Evolutionary conservation across 257 asterid genomes (phyloP).

Genomic region (Lantana camara): DNA sequence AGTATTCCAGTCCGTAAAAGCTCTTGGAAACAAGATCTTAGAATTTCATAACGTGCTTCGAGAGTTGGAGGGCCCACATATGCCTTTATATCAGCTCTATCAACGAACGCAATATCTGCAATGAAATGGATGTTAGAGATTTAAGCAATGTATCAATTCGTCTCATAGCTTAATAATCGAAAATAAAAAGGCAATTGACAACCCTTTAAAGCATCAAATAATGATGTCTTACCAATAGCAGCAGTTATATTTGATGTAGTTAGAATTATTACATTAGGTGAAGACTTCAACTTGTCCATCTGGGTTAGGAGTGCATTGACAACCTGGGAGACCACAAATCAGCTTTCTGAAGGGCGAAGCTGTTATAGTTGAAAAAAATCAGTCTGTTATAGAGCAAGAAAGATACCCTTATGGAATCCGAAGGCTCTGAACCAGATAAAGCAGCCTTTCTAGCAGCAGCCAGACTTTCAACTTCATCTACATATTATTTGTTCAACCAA

Average conservation of each 20-base stretch:
- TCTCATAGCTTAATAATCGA: background rate
- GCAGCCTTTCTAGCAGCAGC: conserved; percentile 99
- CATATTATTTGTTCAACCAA: conserved; percentile 26
- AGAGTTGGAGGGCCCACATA: conserved; percentile 98
- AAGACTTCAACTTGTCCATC: conserved; percentile 87
- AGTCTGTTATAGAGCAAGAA: conserved; percentile 24
- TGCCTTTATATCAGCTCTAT: conserved; percentile 98
- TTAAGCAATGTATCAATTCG: background rate
- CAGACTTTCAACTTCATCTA: conserved; percentile 99
- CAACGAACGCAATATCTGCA: conserved; percentile 95
- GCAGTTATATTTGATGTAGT: conserved; percentile 98
- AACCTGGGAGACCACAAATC: conserved; percentile 60
- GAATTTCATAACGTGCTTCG: conserved; percentile 92
- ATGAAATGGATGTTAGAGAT: conserved; percentile 25
- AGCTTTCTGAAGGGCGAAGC: conserved; percentile 27
- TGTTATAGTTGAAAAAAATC: conserved; percentile 7
- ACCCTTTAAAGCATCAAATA: conserved; percentile 7
- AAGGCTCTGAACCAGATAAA: conserved; percentile 98
- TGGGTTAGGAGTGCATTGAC: conserved; percentile 97
- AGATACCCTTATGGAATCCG: conserved; percentile 95
- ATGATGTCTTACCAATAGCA: conserved; percentile 78
- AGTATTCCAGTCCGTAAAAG: conserved; percentile 80
- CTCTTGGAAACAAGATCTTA: conserved; percentile 86
- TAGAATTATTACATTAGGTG: conserved; percentile 88
- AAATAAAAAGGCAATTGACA: background rate